Evolutionary conservation across 176 grass and related monocot species (phyloP).

Genomic region (Dactylis glomerata): DNA sequence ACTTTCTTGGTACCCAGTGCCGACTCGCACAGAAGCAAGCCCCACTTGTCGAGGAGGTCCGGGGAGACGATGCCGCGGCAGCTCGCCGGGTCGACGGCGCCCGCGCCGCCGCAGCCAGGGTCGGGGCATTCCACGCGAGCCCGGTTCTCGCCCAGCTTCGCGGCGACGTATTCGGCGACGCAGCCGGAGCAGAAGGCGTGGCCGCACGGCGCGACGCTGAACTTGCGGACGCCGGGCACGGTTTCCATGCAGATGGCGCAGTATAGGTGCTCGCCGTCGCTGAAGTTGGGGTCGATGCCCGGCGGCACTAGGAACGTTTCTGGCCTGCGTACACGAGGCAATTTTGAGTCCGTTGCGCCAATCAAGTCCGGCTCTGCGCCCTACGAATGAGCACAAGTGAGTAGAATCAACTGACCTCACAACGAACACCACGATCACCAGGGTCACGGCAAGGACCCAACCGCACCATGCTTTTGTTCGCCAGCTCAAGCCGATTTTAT

Average conservation of each 20-base stretch:
- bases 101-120: background rate
- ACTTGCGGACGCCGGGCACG: background rate
- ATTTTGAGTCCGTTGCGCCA: no score
- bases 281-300: background rate
- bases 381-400: background rate
- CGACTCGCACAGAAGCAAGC: background rate
- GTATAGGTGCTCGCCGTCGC: background rate
- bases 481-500: background rate
- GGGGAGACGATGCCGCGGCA: background rate
- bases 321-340: background rate
- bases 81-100: background rate
- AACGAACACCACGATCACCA: background rate
- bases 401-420: background rate
- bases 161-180: background rate
- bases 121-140: background rate
- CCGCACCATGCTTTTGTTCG: background rate
- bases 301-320: background rate
- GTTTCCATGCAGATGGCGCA: background rate
- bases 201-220: background rate
- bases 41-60: background rate
- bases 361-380: no score
- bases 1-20: background rate
- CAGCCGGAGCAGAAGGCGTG: background rate
- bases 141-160: background rate
- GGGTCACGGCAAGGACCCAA: background rate